phyloP scores from a whole-genome alignment of 306 rosid genomes.

The Trifolium dubium region DNA sequence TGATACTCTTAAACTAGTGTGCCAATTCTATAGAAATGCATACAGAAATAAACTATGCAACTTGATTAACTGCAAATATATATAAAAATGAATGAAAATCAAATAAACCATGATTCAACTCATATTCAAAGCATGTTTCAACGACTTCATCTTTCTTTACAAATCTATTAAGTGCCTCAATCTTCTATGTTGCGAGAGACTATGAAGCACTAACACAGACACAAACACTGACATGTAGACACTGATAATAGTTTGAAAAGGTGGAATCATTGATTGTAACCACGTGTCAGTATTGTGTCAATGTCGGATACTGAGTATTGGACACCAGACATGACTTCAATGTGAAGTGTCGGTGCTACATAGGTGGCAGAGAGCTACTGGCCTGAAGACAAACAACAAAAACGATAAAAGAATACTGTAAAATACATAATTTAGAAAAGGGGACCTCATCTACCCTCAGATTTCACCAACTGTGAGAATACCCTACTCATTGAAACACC shows the following conservation, averaged over 20 bases:
- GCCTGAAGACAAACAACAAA: conserved; percentile 36
- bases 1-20: too few species aligned
- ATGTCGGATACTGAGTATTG: not conserved
- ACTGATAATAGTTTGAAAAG: not conserved
- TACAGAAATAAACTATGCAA: not conserved
- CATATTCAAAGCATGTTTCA: conserved; percentile 27
- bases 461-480: conserved; percentile 86
- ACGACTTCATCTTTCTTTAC: conserved; percentile 38
- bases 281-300: not conserved
- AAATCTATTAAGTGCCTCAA: conserved; percentile 31
- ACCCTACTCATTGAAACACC: conserved; percentile 93
- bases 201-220: not conserved
- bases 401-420: conserved; percentile 21
- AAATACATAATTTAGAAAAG: conserved; percentile 8
- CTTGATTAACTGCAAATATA: not conserved
- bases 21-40: not conserved
- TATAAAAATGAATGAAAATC: not conserved
- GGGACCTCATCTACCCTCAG: conserved; percentile 70
- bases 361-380: conserved; percentile 12
- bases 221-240: not conserved
- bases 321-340: conserved; percentile 3
- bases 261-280: not conserved
- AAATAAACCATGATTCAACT: conserved; percentile 26
- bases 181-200: conserved; percentile 29
- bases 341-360: conserved; percentile 1